Percentiles rank a stretch among this genome's conserved stretches.
phyloP scores from a whole-genome alignment of 2,329 filamentous ascomycete genomes.

The Graphilbum fragrans region DNA sequence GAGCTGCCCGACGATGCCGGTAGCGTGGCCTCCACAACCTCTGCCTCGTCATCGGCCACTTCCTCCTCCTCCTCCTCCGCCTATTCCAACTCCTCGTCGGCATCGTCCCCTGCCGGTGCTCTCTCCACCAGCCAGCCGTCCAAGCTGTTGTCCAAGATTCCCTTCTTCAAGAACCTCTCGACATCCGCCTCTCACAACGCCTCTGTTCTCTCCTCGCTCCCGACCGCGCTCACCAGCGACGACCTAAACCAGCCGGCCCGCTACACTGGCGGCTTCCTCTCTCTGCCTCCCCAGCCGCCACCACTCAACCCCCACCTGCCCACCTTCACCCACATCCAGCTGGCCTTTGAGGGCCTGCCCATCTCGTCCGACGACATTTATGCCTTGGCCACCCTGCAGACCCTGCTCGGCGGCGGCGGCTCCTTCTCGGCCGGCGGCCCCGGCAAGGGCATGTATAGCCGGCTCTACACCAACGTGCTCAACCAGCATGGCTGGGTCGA shows the following conservation, averaged over 20 bases:
- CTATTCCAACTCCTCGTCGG: conserved; percentile 16
- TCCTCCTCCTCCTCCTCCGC: conserved; percentile 18
- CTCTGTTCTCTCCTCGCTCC: conserved; percentile 35
- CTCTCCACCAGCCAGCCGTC: conserved; percentile 34
- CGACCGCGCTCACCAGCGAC: conserved; percentile 29
- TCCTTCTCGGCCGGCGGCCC: conserved; percentile 95
- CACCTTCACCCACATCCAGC: conserved; percentile 80
- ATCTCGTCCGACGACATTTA: conserved; percentile 91
- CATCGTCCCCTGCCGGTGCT: conserved; percentile 21
- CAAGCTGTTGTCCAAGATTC: conserved; percentile 58
- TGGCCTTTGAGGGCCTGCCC: conserved; percentile 89
- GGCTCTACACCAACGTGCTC: conserved; percentile 92
- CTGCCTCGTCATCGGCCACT: conserved; percentile 20
- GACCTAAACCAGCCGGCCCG: conserved; percentile 56
- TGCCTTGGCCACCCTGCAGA: conserved; percentile 88
- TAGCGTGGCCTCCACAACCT: conserved; percentile 15
- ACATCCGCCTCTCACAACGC: conserved; percentile 56
- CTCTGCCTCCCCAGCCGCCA: conserved; percentile 68
- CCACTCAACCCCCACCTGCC: conserved; percentile 67
- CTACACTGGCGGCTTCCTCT: conserved; percentile 90
- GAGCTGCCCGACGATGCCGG: conserved; percentile 15
- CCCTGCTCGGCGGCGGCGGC: conserved; percentile 86
- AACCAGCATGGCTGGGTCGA: conserved; percentile 98
- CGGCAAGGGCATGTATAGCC: conserved; percentile 98
- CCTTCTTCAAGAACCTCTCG: conserved; percentile 82